Percentiles rank a stretch among this genome's conserved stretches.
Evolutionary conservation across 2,329 filamentous ascomycete genomes (phyloP).

Genomic region (Xylaria sp.): DNA sequence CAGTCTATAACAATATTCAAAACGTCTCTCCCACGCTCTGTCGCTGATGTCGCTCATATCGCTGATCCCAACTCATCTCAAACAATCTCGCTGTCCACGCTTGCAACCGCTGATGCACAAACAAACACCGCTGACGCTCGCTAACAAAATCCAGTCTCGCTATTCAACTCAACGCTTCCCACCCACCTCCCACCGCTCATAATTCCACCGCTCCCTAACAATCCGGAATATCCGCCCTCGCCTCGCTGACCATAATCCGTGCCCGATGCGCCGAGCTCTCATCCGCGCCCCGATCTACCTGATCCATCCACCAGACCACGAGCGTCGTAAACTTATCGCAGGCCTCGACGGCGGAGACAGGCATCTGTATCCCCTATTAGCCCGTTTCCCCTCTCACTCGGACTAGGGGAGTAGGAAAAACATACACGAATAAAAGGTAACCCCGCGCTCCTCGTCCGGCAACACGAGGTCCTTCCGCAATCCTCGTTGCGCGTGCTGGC

Average conservation of each 20-base stretch:
- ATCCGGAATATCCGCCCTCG: conserved; percentile 5
- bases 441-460: neutral
- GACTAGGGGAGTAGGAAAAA: neutral
- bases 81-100: no score
- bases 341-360: neutral
- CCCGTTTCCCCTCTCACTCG: no score
- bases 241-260: neutral
- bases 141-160: no score
- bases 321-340: conserved; percentile 11
- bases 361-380: conserved; percentile 9
- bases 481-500: neutral
- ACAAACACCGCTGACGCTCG: no score
- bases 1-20: no score
- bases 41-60: no score
- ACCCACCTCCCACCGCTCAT: no score
- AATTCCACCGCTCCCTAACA: neutral
- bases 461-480: neutral
- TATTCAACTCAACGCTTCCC: no score
- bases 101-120: no score
- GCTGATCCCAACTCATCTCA: no score
- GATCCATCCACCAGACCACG: conserved; percentile 13
- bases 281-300: conserved; percentile 1
- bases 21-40: no score
- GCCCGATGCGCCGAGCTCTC: conserved; percentile 1
- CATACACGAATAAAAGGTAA: conserved; percentile 11